Evolutionary conservation across 805 yeast genomes (phyloP), one percentile per base, ranked within the genome.

Genomic region (Komagataella pastoris): DNA sequence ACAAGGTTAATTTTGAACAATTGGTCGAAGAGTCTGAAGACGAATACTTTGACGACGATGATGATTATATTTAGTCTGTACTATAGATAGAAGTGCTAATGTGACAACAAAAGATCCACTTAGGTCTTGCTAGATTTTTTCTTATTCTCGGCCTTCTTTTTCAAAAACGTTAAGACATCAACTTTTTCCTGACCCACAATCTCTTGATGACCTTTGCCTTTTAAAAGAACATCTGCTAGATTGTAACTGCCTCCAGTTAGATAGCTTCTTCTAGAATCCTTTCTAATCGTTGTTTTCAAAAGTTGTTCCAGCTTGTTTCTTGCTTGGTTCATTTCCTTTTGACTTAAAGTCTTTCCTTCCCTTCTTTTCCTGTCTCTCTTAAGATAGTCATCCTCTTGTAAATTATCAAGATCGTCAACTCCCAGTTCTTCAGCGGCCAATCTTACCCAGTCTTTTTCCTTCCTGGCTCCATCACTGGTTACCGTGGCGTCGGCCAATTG

Each of bases 1-100:
- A 93, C 72, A 89, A 89, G 71, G 93, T 93, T 60, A 93, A 93
- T 74, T 93, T 93, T 63, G 99, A 93, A 68, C 97, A 89, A 75
- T 79, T 93, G 65, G 85, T 74, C 51, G 95, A 88, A 51, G 97
- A 88, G 52, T 75, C 82, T 54, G 95, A 88, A 57, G 97, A 90
- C 64, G 95, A 88, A 67, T 89, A 81, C 68, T 89, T 81, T 68
- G 85, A 80, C 62, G 76, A 75, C 61, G 81, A 74, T 66, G 69
- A 66, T 50, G 66, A 60, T 66, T 43, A 51, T 46, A 44, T n/a
- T 47, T 51, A n/a, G 18, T 19, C n/a, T 8, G n/a, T 4, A 18
- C 44, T 49, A 17, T 30, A 14, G 18, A n/a, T 40, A 30, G 45
- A 46, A 4, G 24, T 53, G 48, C 23, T 49, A 47, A 40, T 50